Percentiles rank a stretch among this genome's conserved stretches.
These are phyloP conservation scores for Syzygium syzygioides DNA, from an alignment of 441 rosid species.

Conservation along the genomic window DNA sequence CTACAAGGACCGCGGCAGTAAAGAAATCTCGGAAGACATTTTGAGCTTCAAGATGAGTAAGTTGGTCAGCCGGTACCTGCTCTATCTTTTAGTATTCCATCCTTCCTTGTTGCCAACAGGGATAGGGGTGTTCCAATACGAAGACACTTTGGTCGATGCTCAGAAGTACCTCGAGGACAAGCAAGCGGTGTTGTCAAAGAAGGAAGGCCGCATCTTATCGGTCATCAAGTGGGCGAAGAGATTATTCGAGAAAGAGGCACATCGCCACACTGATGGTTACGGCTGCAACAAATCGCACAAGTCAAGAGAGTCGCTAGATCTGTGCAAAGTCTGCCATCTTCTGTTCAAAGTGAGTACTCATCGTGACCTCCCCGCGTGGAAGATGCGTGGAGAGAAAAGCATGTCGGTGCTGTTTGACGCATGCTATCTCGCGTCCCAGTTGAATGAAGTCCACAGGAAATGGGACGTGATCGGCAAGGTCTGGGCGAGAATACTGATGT, in stretches of 20 bases:
- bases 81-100: not conserved
- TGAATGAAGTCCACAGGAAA: fast-evolving
- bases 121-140: not conserved
- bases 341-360: not conserved
- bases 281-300: not conserved
- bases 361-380: not conserved
- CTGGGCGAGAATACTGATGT: not conserved
- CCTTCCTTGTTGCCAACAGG: not conserved
- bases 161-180: not conserved
- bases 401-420: not conserved
- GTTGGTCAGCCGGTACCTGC: not conserved
- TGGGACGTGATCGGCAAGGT: not conserved
- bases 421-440: not conserved
- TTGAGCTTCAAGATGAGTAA: not conserved
- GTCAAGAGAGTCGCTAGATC: not conserved
- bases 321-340: not conserved
- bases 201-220: too few species aligned
- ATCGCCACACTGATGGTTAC: fast-evolving
- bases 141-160: not conserved
- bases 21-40: not conserved
- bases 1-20: not conserved
- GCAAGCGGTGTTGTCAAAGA: too few species aligned
- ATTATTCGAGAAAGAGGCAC: not conserved
- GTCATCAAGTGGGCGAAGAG: too few species aligned
- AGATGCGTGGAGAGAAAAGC: not conserved